Evolutionary conservation across 176 grass and related monocot genomes (phyloP).

Genomic region (Aegilops umbellulata): DNA sequence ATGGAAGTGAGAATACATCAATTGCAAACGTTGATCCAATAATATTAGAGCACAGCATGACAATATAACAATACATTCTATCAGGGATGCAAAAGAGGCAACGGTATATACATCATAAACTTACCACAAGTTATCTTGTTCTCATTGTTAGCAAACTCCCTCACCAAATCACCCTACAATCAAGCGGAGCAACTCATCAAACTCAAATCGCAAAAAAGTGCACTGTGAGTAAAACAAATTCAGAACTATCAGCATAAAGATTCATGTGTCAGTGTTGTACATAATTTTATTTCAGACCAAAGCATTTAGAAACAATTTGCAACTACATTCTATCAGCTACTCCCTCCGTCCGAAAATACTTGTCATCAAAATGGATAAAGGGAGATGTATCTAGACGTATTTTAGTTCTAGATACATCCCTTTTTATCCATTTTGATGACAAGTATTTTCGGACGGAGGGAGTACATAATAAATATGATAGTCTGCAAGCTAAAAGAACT

Average conservation of each 20-base stretch:
- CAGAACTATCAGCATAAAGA: background rate
- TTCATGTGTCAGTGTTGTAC: background rate
- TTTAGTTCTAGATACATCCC: too few relatives aligned
- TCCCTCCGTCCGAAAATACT: too few relatives aligned
- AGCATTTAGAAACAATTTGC: background rate
- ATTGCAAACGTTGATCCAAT: background rate
- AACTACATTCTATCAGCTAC: background rate
- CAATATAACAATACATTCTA: slow-evolving; percentile 16
- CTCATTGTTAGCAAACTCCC: slow-evolving; percentile 64
- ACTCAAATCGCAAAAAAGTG: background rate
- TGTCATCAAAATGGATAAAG: too few relatives aligned
- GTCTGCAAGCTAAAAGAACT: background rate
- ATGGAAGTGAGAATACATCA: background rate
- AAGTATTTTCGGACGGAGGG: too few relatives aligned
- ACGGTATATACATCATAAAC: slow-evolving; percentile 23
- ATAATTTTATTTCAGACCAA: background rate
- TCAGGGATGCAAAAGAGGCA: background rate
- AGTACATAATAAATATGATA: background rate
- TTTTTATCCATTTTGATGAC: too few relatives aligned
- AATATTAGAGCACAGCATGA: background rate
- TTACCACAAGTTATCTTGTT: slow-evolving; percentile 85
- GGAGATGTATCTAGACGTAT: too few relatives aligned
- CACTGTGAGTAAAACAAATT: background rate
- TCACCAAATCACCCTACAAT: slow-evolving; percentile 85
- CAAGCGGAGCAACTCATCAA: slow-evolving; percentile 9